Conservation (phyloP, 2,329 filamentous ascomycete genomes). For the Thielaviopsis ethacetica region DNA sequence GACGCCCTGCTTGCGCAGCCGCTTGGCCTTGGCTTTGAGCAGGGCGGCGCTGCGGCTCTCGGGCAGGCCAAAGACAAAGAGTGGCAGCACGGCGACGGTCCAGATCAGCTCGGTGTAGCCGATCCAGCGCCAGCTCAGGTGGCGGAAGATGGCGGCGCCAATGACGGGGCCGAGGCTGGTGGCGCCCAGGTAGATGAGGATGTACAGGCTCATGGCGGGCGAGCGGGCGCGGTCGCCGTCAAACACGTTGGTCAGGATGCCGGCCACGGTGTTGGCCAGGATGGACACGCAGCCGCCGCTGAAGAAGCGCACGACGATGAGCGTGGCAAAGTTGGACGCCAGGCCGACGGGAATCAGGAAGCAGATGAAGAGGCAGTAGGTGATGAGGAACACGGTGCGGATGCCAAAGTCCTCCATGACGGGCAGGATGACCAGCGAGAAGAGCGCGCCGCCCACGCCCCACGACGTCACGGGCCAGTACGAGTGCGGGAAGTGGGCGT, state of each 20-base stretch:
- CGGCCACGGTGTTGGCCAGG: slow-evolving; percentile 15
- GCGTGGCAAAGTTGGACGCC: slow-evolving; percentile 10
- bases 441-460: slow-evolving; percentile 24
- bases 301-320: slow-evolving; percentile 15
- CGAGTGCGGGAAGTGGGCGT: slow-evolving; percentile 10
- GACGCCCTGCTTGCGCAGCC: slow-evolving; percentile 1
- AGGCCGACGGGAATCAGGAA: slow-evolving; percentile 8
- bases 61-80: slow-evolving; percentile 16
- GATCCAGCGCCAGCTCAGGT: slow-evolving; percentile 21
- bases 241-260: slow-evolving; percentile 17
- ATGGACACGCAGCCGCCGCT: slow-evolving; percentile 17
- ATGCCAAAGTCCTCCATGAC: slow-evolving; percentile 23
- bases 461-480: slow-evolving; percentile 11
- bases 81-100: slow-evolving; percentile 25
- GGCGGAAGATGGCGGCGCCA: slow-evolving; percentile 17
- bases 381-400: slow-evolving; percentile 15
- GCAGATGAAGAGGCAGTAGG: slow-evolving; percentile 16
- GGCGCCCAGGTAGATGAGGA: slow-evolving; percentile 14
- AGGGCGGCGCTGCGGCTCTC: slow-evolving; percentile 5
- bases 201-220: slow-evolving; percentile 15
- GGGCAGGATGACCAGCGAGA: slow-evolving; percentile 24
- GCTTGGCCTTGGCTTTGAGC: slow-evolving; percentile 7
- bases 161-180: slow-evolving; percentile 19
- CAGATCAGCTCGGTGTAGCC: slow-evolving; percentile 23
- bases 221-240: slow-evolving; percentile 16